Evolutionary conservation across 2,329 filamentous ascomycete genomes (phyloP), one percentile per base, ranked within the genome.

Genomic region (Beauveria pseudobassiana): DNA sequence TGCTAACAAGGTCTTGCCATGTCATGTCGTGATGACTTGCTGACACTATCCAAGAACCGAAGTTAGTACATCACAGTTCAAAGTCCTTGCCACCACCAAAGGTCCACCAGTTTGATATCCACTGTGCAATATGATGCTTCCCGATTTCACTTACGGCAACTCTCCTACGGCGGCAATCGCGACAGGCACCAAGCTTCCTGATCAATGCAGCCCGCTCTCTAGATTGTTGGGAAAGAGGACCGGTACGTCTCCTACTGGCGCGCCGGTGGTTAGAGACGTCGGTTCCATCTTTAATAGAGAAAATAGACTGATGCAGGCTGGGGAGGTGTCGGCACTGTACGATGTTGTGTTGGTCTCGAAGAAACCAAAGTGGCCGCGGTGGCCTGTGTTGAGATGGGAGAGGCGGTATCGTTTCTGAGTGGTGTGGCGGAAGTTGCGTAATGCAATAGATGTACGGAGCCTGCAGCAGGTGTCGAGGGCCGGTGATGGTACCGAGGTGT

Each of bases 191-290:
- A 59, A 85, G 73, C 70, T 85, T 85, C 67, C 83, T 75, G 64
- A 86, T 85, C 62, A 86, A 70, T 51, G 82, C 82, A 52, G 83
- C 83, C 70, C 82, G 82, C 66, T 85, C 81, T 70, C 83, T 78
- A 67, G 84, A 83, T 64, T 81, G 76, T 59, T 82, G 78, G 38
- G 82, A 84, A 64, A 86, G 74, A 64, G 83, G 83, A 48, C 83
- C 83, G 64, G 82, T 85, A 61, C 83, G 80, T 71, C 83, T 79
- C 68, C 83, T 80, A 69, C 80, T 85, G 64, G 81, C 76, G 67
- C 82, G 80, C 67, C 81, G 80, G 69, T 75, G 77, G 69, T 79
- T 78, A 74, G 77, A 77, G 70, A 80, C 73, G 71, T 83, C 80
- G 71, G 77, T 74, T 64, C 80, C 81, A 76, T 84, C 82, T 72